Percentiles rank a stretch among this genome's conserved stretches.
These are phyloP conservation scores for Dictyostelium brefeldianum DNA, from an alignment of 78 protist species.

Conservation along the genomic window DNA sequence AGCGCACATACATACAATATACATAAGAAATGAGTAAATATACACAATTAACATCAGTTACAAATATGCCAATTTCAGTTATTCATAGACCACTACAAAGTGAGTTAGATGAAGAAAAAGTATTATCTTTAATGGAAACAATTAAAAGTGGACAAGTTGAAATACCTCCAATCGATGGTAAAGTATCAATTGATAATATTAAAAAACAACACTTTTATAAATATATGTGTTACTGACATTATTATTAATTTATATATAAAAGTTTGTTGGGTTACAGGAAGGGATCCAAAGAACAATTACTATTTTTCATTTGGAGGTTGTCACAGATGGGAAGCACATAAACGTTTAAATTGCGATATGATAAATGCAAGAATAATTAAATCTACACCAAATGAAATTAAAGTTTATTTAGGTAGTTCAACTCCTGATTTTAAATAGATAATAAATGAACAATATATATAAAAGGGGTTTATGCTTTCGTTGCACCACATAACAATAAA, in stretches of 20 bases:
- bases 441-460: too few relatives aligned
- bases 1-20: too few relatives aligned
- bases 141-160: background rate
- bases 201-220: background rate
- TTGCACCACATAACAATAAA: too few relatives aligned
- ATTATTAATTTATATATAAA: background rate
- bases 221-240: background rate
- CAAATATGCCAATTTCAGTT: conserved; percentile 60
- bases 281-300: conserved; percentile 42
- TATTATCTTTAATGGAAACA: conserved; percentile 55
- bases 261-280: conserved; percentile 36
- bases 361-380: conserved; percentile 59
- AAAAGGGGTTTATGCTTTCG: too few relatives aligned
- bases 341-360: conserved; percentile 18
- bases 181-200: background rate
- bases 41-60: conserved; percentile 43
- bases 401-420: conserved; percentile 57
- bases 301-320: conserved; percentile 75
- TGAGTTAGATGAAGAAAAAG: conserved; percentile 48
- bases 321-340: conserved; percentile 68
- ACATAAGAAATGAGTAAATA: conserved; percentile 40
- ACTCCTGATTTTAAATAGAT: conserved; percentile 49
- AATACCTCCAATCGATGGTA: conserved; percentile 66
- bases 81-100: conserved; percentile 65
- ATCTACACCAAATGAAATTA: conserved; percentile 26